Evolutionary conservation across 176 grass and related monocot species (phyloP), one percentile per base, ranked within the genome.

Genomic region (Secale cereale): DNA sequence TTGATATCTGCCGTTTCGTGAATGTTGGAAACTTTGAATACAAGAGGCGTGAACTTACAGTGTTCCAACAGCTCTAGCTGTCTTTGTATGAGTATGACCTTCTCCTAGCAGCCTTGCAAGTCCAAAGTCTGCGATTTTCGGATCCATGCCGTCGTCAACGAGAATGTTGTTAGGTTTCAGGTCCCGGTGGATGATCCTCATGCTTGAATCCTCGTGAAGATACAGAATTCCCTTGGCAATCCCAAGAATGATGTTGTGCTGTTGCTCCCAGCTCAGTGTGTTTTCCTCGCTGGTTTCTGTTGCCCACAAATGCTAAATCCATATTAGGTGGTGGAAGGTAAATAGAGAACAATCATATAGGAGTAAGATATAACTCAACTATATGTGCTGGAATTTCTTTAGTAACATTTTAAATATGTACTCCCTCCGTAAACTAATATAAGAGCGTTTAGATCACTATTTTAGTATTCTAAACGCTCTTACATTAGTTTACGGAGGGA

Each of bases 91-190:
- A 31, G 75, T 87, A 50, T 85, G 64, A 33, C 87, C 81, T 69
- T 22, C 80, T 43, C 40, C 67, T 28, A 84, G 67, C 40, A 81
- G 54, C 59, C 81, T 85, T 68, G 76, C 81, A 30, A 81, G 36
- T 57, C 89, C 80, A 10, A 91, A 91, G 78, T 91, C 85, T 50
- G 89, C 87, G 36, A 88, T 85, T 74, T 91, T 88, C 0, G 89
- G 86, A 52, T 88, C 81, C 82, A 88, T 85, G 8, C 85, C 56
- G 6, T 78, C 65, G 27, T 88, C 86, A 26, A 91, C 57, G 32
- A 91, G 35, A 46, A 91, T 82, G 59, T 91, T 91, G 37, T 86
- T 77, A 50, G 86, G 69, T 85, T 91, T 88, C 1, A 45, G 41
- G 41, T 45, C 41, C 41, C 41, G 41, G 41, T 45, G 41, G 41